Evolutionary conservation across 2,329 filamentous ascomycete genomes (phyloP), one percentile per base, ranked within the genome.

Genomic region (Cladosporium sp.): DNA sequence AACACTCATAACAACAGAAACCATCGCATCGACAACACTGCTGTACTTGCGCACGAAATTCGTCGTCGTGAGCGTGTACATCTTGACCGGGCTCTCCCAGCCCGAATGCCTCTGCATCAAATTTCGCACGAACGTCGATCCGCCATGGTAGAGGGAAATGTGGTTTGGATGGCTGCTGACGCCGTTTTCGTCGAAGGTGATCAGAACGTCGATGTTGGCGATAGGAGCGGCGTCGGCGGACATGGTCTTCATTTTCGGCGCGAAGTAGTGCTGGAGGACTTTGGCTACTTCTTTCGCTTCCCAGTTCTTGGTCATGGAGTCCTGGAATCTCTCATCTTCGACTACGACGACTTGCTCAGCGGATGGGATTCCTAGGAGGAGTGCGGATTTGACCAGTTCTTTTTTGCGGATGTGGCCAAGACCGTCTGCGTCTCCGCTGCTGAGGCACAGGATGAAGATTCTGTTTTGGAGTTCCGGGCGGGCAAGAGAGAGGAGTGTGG

Each of bases 141-240:
- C 91, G 65, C 94, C 95, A 76, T 91, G 85, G 80, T 93, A 93
- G 10, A 98, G 86, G 6, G 93, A 93, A 68, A 91, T 90, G 81
- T 99, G 95, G 82, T 99, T 99, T 25, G 93, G 92, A 79, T 99
- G 95, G 51, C 87, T 86, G 66, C 92, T 97, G 58, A 99, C 84
- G 66, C 95, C 95, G 58, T 79, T 69, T n/a, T 79, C 76, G 80
- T 99, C 95, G 76, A 99, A 99, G 32, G 95, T 99, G 70, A 99
- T 83, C 71, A 99, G 85, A 30, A 90, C 85, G 78, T 97, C 92
- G 74, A 96, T 92, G 61, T 80, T 83, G 0, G 85, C 80, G 39
- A 79, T 75, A 1, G 85, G 85, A 1, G 82, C 76, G 26, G 77
- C 71, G 18, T 79, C 79, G 26, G 78, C 72, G 2, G 78, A 76